phyloP scores from a whole-genome alignment of 2,329 filamentous ascomycete genomes.

The Thielaviopsis populi region DNA sequence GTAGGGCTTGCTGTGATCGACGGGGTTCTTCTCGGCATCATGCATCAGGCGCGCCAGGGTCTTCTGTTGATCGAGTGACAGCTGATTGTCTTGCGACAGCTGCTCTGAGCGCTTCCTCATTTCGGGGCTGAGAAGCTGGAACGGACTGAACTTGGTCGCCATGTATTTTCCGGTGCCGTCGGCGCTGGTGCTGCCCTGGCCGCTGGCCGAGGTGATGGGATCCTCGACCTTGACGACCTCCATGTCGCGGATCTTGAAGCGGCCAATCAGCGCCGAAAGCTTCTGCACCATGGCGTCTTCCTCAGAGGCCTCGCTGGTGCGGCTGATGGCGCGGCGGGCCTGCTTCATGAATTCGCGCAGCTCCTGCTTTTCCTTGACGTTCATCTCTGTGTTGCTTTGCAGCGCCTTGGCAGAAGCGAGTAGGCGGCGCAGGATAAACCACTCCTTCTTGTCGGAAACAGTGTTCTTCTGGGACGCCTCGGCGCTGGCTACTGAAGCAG shows the following conservation, averaged over 20 bases:
- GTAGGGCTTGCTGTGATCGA: conserved; percentile 69
- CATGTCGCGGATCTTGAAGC: conserved; percentile 28
- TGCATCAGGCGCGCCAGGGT: conserved; percentile 43
- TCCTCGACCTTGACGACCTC: conserved; percentile 15
- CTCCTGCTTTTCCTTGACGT: conserved; percentile 58
- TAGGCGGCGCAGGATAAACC: conserved; percentile 33
- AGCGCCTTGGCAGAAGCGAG: conserved; percentile 44
- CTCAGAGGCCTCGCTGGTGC: conserved; percentile 23
- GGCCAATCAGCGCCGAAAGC: conserved; percentile 35
- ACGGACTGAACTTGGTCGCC: conserved; percentile 15
- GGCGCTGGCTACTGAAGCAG: conserved; percentile 21
- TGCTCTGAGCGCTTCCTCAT: conserved; percentile 22
- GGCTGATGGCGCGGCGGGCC: conserved; percentile 44
- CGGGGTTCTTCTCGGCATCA: conserved; percentile 56
- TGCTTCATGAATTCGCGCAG: conserved; percentile 57
- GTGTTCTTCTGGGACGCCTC: conserved; percentile 23
- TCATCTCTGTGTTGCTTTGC: conserved; percentile 32
- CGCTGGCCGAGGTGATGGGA: not conserved
- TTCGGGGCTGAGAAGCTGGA: conserved; percentile 6
- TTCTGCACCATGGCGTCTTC: conserved; percentile 39
- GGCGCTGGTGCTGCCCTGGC: conserved; percentile 6
- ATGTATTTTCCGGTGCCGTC: not conserved
- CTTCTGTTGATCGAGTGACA: conserved; percentile 36
- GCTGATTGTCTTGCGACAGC: conserved; percentile 24
- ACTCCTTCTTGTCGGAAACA: conserved; percentile 18